Evolutionary conservation across 2,329 filamentous ascomycete genomes (phyloP), one percentile per base, ranked within the genome.

Genomic region (Ophidiomyces ophidiicola): DNA sequence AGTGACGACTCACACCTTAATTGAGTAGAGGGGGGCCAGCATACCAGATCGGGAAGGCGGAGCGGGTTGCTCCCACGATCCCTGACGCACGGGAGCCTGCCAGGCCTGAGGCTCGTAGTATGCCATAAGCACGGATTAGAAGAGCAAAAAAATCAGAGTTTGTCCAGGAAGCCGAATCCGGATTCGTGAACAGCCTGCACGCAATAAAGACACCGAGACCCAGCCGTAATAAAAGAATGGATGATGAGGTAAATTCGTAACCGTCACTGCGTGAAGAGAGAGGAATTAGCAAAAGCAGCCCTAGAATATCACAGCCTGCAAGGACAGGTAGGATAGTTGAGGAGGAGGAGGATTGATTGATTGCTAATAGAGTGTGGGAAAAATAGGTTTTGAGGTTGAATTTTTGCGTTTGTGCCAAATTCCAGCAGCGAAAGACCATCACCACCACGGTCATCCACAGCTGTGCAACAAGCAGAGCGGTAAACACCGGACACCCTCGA

Each of bases 31-130:
- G 18, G n/a, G 8, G 32, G 8, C 49, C 23, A 8, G 41, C 69
- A 57, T 74, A 80, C 76, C 78, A 58, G 80, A 83, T 55, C 79
- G 76, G 50, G 79, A 80, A 26, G 79, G 78, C 46, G 79, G 79
- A 43, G 72, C 72, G 49, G 78, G 78, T 55, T 82, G 77, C 53
- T 84, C 80, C 80, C 80, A 84, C 32, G 76, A 77, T 15, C 71
- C 60, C 64, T 81, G 78, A 52, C 75, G 72, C 52, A 69, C 66
- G 48, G 74, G 66, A 46, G 72, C 70, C 46, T 75, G 68, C 73
- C 76, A 80, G 55, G 64, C 60, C 52, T 75, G 72, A 56, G 76
- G 72, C 59, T 81, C 77, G 67, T 80, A 82, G 63, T 78, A 82
- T 52, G 78, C 72, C 75, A 81, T 81, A 44, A 57, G 60, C 46